Evolutionary conservation across 2,329 filamentous ascomycete genomes (phyloP).

Genomic region (Penicillium hordei): DNA sequence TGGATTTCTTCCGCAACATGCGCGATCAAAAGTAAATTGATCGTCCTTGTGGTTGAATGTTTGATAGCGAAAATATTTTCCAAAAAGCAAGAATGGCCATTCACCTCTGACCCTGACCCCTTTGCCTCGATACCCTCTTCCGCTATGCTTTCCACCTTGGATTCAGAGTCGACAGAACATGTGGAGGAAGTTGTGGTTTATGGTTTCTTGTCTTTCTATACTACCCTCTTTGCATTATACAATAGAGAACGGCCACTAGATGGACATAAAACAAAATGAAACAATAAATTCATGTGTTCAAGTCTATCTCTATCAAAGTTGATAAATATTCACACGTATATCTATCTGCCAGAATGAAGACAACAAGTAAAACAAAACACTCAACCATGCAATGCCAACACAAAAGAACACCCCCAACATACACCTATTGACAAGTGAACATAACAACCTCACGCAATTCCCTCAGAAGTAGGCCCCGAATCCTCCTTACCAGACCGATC

Average conservation of each 20-base stretch:
- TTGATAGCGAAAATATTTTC: slow-evolving; percentile 10
- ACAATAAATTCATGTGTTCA: slow-evolving; percentile 1
- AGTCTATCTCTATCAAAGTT: not conserved
- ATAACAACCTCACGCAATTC: not conserved
- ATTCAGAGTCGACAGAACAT: not conserved
- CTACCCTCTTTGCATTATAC: slow-evolving; percentile 4
- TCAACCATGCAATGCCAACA: not conserved
- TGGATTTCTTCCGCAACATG: slow-evolving; percentile 82
- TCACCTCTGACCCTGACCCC: not conserved
- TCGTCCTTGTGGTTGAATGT: slow-evolving; percentile 2
- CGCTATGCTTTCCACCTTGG: not conserved
- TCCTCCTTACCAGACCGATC: slow-evolving; percentile 7
- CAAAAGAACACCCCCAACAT: not conserved
- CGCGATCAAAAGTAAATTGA: slow-evolving; percentile 42
- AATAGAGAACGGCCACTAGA: slow-evolving; percentile 14
- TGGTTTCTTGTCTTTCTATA: slow-evolving; percentile 11
- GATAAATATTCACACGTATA: not conserved
- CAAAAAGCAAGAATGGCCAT: slow-evolving; percentile 7
- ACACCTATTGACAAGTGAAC: not conserved
- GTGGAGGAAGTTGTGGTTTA: slow-evolving; percentile 6
- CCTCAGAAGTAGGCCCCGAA: slow-evolving; percentile 2
- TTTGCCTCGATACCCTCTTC: slow-evolving; percentile 12
- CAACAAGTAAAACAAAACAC: not conserved
- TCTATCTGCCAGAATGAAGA: not conserved
- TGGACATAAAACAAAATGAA: slow-evolving; percentile 16